Conservation (phyloP, 306 rosid species). For the Cucumis sativus region DNA sequence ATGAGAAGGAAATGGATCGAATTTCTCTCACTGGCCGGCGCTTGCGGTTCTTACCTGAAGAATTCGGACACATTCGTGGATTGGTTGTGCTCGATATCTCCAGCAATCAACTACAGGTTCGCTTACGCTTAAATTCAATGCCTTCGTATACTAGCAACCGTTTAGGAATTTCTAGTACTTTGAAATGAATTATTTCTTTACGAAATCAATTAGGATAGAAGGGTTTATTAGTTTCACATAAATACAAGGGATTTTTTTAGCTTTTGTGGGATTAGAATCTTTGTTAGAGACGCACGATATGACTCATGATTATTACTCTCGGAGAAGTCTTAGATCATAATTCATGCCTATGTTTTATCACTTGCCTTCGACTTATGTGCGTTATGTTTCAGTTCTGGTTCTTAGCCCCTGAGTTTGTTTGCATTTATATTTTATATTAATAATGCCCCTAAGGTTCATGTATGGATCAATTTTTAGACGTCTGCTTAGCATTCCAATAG, state of each 20-base stretch:
- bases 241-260: background rate
- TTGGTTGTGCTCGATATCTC: constrained; percentile 50
- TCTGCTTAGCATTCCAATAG: background rate
- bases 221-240: background rate
- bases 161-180: background rate
- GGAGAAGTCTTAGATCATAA: background rate
- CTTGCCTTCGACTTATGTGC: background rate
- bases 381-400: background rate
- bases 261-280: background rate
- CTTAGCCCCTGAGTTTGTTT: background rate
- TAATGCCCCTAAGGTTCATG: background rate
- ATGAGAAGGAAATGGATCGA: constrained; percentile 40
- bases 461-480: background rate
- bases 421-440: background rate
- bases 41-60: constrained; percentile 55
- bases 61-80: constrained; percentile 42
- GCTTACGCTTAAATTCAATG: background rate
- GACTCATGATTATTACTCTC: background rate
- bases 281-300: background rate
- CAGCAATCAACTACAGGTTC: constrained; percentile 59
- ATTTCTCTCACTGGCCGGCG: constrained; percentile 41
- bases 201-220: background rate
- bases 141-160: background rate
- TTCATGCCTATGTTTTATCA: background rate
- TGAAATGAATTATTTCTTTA: background rate